Conservation (phyloP, 306 rosid species). For the Oemleria cerasiformis region DNA sequence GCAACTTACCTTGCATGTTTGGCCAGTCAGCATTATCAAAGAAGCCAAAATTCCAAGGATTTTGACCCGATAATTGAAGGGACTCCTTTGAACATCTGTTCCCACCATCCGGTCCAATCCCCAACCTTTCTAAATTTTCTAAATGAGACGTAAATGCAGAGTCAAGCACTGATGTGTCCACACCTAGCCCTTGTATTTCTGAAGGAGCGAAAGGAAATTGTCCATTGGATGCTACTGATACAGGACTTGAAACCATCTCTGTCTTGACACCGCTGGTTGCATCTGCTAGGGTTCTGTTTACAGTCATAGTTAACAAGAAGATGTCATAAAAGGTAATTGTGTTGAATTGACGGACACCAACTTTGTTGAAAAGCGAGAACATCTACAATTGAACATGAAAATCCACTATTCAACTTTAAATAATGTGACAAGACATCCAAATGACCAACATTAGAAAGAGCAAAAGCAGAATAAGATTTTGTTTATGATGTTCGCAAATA, state of each 20-base stretch:
- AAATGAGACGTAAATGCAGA: conserved; percentile 12
- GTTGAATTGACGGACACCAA: neutral
- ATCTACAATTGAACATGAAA: neutral
- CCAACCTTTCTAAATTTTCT: conserved; percentile 10
- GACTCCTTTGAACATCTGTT: conserved; percentile 1
- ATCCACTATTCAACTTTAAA: neutral
- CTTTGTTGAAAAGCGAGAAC: neutral
- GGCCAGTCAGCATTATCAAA: conserved; percentile 1
- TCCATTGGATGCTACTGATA: conserved; percentile 3
- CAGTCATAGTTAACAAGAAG: neutral
- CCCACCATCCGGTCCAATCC: neutral
- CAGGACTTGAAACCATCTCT: conserved; percentile 3
- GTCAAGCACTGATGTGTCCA: neutral
- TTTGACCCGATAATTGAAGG: conserved; percentile 4
- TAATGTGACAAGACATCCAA: neutral
- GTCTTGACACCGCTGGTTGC: conserved; percentile 1
- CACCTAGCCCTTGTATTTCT: neutral
- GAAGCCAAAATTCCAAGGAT: conserved; percentile 9
- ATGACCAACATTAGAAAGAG: neutral
- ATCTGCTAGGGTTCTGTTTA: neutral
- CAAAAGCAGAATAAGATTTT: neutral
- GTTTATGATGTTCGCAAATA: neutral
- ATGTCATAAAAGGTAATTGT: neutral
- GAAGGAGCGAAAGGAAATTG: conserved; percentile 6
- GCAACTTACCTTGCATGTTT: conserved; percentile 10